These are phyloP conservation scores for Solanum phureja DNA, from an alignment of 257 asterid species.

Conservation along the genomic window DNA sequence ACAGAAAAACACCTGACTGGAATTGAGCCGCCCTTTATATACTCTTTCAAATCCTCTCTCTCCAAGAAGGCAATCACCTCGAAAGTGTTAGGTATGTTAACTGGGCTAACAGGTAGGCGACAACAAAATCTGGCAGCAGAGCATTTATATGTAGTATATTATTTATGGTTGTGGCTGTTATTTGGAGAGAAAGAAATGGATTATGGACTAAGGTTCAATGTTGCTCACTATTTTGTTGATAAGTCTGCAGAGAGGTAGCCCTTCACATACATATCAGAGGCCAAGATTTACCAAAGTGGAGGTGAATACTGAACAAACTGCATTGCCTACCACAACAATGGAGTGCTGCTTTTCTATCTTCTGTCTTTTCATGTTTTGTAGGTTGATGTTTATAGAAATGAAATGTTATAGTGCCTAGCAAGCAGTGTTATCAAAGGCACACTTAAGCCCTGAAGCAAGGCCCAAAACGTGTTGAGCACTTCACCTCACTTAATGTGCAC, in stretches of 20 bases:
- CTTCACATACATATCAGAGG: background rate
- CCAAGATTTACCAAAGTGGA: background rate
- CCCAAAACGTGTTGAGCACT: background rate
- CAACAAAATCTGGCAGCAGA: background rate
- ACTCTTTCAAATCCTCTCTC: slow-evolving; percentile 96
- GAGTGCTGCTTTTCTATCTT: background rate
- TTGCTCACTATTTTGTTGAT: background rate
- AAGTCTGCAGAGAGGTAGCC: background rate
- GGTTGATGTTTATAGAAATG: background rate
- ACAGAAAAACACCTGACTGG: slow-evolving; percentile 41
- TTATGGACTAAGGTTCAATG: background rate
- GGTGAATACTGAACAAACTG: background rate
- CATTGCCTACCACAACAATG: background rate
- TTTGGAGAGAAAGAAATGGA: background rate
- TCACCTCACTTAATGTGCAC: background rate
- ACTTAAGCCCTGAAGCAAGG: background rate
- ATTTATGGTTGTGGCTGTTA: background rate
- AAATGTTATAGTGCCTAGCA: background rate
- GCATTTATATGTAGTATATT: background rate
- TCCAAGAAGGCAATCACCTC: slow-evolving; percentile 59
- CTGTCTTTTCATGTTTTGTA: background rate
- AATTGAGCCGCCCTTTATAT: slow-evolving; percentile 66
- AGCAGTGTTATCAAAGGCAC: background rate
- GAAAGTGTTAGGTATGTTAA: slow-evolving; percentile 22
- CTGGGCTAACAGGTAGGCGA: background rate